Base-by-base conservation (phyloP, 2,329 filamentous ascomycete genomes). In the Teratosphaeria gauchensis region DNA sequence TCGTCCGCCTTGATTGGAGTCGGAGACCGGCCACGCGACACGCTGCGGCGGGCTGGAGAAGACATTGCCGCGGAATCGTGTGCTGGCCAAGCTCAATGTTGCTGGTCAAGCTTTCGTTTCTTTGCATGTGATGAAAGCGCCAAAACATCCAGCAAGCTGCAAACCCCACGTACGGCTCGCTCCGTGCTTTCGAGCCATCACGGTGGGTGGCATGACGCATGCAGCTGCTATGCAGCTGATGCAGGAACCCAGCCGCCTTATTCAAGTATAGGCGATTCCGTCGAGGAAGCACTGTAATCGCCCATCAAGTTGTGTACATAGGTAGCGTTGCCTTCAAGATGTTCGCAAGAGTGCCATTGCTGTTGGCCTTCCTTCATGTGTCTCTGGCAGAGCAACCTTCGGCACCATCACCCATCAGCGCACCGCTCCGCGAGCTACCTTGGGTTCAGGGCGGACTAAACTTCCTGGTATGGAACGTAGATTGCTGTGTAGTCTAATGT, bases 361-460 rank as follows among this genome's bases (percentile, higher is more conserved):
- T 65, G 12, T 60, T 72, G 31, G 61, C 66, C n/a, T 52, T 69
- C 19, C 51, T 66, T 9, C 66, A 66, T 38, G 32, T 63, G 48
- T 28, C 28, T 28, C 24, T 31, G 9, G 64, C 68, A 38, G 81
- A 85, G 60, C 94, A 99, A 73, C 92, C 92, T 9, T 85, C 84
- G 58, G 90, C 92, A 56, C 86, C 86, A n/a, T 75, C 82, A 48
- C 90, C 94, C 7, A 81, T 92, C 60, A 81, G 84, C 59, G 90
- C 88, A 58, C 92, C 91, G 53, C 83, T 97, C 75, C 86, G 92
- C 68, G 82, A 90, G 65, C 80, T 99, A 57, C 82, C 85, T 67
- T 96, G 92, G 90, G 30, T 31, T 32, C 91, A 89, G 16, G 92
- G 89, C n/a, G 87, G 96, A 72, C 81, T 97, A 69, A 97, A 97